Base-by-base conservation (phyloP, 169 alveolate species). In the Cryptosporidium ubiquitum region DNA sequence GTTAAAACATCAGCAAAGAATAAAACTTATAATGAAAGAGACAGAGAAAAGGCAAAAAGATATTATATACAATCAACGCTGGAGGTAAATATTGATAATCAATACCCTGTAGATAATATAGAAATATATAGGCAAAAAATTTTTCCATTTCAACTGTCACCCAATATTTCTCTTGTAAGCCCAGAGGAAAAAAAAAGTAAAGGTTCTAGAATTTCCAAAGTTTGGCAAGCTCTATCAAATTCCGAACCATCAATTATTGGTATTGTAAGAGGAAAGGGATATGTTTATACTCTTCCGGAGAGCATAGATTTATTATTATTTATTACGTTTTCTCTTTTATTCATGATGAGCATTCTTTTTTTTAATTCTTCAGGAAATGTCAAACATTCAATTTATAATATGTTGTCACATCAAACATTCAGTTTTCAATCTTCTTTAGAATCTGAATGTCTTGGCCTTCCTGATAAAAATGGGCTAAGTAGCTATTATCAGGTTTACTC, bases 31-130 rank as follows among this genome's bases (percentile, higher is more conserved):
- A 33, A 23, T 64, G 71, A 29, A 35, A 64, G 16, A 64, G 47
- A 64, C 3, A 47, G 39, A 61, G 69, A 79, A 64, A 79, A 79
- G 51, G 75, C 66, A 1, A 79, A 40, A 44, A 37, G 86, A 57
- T 61, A 64, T 23, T 61, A 64, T 12, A 61, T 79, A 40, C 86
- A 79, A 61, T 79, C 86, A 42, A 79, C 73, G 16, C 47, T 79
- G 4, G 75, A 79, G 60, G 86, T 58, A 12, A 79, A 79, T 79
- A 79, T 79, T 26, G 86, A 79, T 40, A 58, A 79, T 61, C 86
- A 79, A 60, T 44, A 60, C 37, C 66, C 64, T 10, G 64, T 79
- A 6, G 58, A 60, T 40, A 79, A 60, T 60, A 79, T 79, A n/a
- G 86, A 79, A 61, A 57, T 64, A 4, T 79, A 79, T 61, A 58